Evolutionary conservation across 345 rosid species (phyloP).

Genomic region (Zanthoxylum bungeanum): DNA sequence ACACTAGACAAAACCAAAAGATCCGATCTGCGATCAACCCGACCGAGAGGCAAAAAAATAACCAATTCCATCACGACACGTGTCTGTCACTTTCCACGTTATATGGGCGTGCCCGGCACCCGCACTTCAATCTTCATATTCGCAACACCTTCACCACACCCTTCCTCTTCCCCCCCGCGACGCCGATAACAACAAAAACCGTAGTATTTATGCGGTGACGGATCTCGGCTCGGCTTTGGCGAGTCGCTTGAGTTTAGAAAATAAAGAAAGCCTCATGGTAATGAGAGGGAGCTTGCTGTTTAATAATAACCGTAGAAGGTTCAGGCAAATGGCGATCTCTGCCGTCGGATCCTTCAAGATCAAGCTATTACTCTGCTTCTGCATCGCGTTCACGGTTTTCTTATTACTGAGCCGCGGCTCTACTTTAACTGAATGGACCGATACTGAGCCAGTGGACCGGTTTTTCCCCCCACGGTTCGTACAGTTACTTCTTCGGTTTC

Average conservation of each 20-base stretch:
- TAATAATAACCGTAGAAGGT: conserved; percentile 55
- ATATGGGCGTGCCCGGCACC: not conserved
- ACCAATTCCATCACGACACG: not conserved
- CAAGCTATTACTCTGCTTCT: conserved; percentile 56
- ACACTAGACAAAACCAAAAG: too few relatives aligned
- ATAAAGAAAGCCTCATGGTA: conserved; percentile 19
- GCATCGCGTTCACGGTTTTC: conserved; percentile 45
- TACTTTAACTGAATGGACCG: conserved; percentile 24
- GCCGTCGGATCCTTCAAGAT: conserved; percentile 50
- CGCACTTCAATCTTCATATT: not conserved
- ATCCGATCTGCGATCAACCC: not conserved
- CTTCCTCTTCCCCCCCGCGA: not conserved
- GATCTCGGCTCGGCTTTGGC: conserved; percentile 1
- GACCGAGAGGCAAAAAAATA: not conserved
- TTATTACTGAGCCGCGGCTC: conserved; percentile 40
- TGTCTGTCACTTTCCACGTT: not conserved
- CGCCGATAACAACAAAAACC: not conserved
- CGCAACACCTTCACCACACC: not conserved
- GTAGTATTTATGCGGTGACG: not conserved
- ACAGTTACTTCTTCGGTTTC: not conserved
- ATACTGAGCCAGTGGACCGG: not conserved
- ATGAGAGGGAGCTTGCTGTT: conserved; percentile 60
- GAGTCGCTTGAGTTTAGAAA: not conserved
- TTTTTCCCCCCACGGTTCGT: not conserved
- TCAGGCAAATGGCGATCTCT: conserved; percentile 43